Evolutionary conservation across 2,329 filamentous ascomycete species (phyloP), one percentile per base, ranked within the genome.

Genomic region (Cercospora berteroae): DNA sequence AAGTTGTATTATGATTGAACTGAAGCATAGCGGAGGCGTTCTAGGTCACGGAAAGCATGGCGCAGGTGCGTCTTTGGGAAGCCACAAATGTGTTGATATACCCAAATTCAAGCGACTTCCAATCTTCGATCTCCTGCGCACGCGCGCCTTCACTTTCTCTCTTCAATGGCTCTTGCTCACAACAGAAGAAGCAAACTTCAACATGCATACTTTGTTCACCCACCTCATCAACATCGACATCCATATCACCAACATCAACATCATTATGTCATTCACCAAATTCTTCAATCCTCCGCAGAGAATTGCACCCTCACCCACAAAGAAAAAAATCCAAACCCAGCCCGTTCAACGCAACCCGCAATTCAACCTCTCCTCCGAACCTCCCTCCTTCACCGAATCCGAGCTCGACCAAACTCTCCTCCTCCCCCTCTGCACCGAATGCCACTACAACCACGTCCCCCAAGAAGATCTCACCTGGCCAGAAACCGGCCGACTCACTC

Each of bases 21-120:
- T 59, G 48, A 57, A 36, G 65, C 65, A 67, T 67, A 60, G 65
- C 65, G 50, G 6, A 33, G 65, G 65, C 65, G 65, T 67, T 64
- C 44, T 33, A 13, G 58, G 33, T 25, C 20, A 50, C 44, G 44
- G 44, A 42, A 60, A 36, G 36, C 58, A 42, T 27, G 33, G n/a
- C 33, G n/a, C 29, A 36, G 18, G 33, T 5, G 27, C 18, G 20
- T 25, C 36, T 42, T 39, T 44, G 58, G 36, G 18, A 48, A 60
- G 33, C 58, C 36, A 27, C 58, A 48, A 39, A 60, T 42, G 33
- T 23, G 56, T 44, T 48, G 36, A 39, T 44, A 60, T 60, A 42
- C 58, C 58, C 58, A 44, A 39, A 42, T 25, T 36, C 33, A 25
- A 60, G 58, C 58, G 58, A 60, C 58, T 60, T 60, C 58, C 58